Base-by-base conservation (phyloP, 495 filamentous ascomycete genomes). In the Trichocladium uniseriatum region DNA sequence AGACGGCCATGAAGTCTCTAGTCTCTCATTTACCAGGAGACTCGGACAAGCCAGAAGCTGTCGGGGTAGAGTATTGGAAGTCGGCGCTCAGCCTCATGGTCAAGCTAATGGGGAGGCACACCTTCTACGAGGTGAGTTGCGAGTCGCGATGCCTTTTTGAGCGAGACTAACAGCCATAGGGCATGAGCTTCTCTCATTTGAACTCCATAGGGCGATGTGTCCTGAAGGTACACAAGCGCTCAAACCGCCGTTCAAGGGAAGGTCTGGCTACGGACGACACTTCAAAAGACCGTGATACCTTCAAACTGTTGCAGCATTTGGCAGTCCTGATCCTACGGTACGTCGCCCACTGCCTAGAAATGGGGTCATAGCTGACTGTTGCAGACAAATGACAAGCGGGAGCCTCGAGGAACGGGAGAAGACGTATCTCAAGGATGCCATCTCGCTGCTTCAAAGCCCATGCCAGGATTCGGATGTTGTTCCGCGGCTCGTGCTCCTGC, bases 101-200 rank as follows among this genome's bases (percentile, higher is more conserved):
- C n/a, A 74, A 67, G 57, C 52, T 76, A 13, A 73, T 75, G 69
- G 52, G 61, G 6, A 61, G 59, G 39, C 70, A 75, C 8, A 75
- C 69, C 2, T 71, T 73, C 49, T 75, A 77, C 46, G 67, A 72
- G 39, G 74, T 15, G 40, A 34, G 16, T 16, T 6, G 3, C 6
- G 11, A 19, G 3, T 14, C n/a, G 14, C 6, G 7, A 43, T 44
- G 6, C 6, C 15, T 13, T 7, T 8, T 15, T 24, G 31, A 37
- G 13, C 14, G 1, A 5, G 1, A n/a, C 24, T 62, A 18, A 46
- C 51, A 49, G 15, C 1, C 5, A 10, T 28, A 63, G 57, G 56
- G 43, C 9, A 67, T 66, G 63, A 48, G 36, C 7, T 64, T 64
- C 43, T 48, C 43, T 0, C 47, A 66, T 9, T n/a, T 66, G 31